Percentiles rank a stretch among this genome's conserved stretches.
These are phyloP conservation scores for Lactarius indigo DNA, from an alignment of 768 basidiomycete genomes.

Conservation along the genomic window DNA sequence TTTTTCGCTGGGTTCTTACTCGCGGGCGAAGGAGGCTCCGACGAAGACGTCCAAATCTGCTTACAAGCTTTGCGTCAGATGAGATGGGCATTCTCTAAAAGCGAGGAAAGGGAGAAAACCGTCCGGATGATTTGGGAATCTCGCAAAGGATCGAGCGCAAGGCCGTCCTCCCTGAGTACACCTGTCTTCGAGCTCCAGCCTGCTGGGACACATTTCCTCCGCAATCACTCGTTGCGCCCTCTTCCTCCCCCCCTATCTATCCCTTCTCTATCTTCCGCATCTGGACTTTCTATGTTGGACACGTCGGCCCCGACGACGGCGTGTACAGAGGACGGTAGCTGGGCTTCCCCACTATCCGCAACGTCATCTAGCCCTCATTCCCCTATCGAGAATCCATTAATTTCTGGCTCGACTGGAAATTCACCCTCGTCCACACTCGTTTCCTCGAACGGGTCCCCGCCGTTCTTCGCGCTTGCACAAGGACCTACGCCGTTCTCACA, in stretches of 20 bases:
- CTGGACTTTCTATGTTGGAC: conserved; percentile 15
- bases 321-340: conserved; percentile 23
- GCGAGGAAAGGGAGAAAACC: conserved; percentile 65
- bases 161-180: conserved; percentile 7
- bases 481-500: conserved; percentile 21
- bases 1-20: conserved; percentile 82
- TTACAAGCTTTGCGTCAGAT: conserved; percentile 75
- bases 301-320: conserved; percentile 18
- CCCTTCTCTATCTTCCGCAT: conserved; percentile 12
- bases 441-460: conserved; percentile 21
- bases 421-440: conserved; percentile 23
- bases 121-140: conserved; percentile 48
- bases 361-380: conserved; percentile 24
- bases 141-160: conserved; percentile 22
- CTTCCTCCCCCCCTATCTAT: conserved; percentile 26
- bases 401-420: conserved; percentile 12
- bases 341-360: conserved; percentile 25
- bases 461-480: conserved; percentile 21
- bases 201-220: conserved; percentile 16
- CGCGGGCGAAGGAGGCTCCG: conserved; percentile 49
- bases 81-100: conserved; percentile 77
- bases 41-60: conserved; percentile 56
- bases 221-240: conserved; percentile 19
- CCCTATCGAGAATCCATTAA: conserved; percentile 9
- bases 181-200: conserved; percentile 19